Evolutionary conservation across 1,284 basidiomycete genomes (phyloP), one percentile per base, ranked within the genome.

Genomic region (Laetiporus sulphureus): DNA sequence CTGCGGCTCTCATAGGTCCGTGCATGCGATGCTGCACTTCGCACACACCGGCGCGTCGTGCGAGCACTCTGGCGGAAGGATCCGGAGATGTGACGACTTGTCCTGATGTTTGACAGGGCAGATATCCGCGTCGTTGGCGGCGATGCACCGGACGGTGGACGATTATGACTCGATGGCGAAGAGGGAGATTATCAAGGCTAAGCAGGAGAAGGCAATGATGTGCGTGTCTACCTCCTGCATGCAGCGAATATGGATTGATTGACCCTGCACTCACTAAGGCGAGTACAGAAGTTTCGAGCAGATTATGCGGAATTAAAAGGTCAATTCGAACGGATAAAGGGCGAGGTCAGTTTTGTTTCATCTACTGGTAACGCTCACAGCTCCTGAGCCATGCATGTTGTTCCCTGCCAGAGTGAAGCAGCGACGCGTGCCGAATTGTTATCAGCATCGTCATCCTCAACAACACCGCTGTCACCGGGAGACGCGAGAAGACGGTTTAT

Each of bases 131-230:
- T 92, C 91, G 12, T 70, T 98, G 15, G 78, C 90, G n/a, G 91
- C 91, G 2, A 83, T 97, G 72, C 82, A 89, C 42, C 71, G 93
- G 42, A 91, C 94, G 42, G 82, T 96, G 49, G 92, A 96, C 54
- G 94, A 98, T 58, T 97, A 95, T 58, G 93, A 96, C 57, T 85
- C 88, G 10, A 92, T 97, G 89, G 90, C 89, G 1, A 88, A 85
- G 67, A 76, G 92, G 50, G 93, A 97, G 63, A 91, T 96, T 57
- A 88, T 95, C 40, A 91, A 90, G 53, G 83, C 87, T 31, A 95
- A 95, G 65, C 81, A 91, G 60, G 92, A 95, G 68, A 97, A 97
- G 66, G 94, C 92, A 0, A 74, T 87, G 59, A 84, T 88, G 91
- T 93, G 57, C 56, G 79, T 66, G 20, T 16, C 29, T 36, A 3